These are phyloP conservation scores for Mariannaea sp. DNA, from an alignment of 2,329 filamentous ascomycete genomes.

Conservation along the genomic window DNA sequence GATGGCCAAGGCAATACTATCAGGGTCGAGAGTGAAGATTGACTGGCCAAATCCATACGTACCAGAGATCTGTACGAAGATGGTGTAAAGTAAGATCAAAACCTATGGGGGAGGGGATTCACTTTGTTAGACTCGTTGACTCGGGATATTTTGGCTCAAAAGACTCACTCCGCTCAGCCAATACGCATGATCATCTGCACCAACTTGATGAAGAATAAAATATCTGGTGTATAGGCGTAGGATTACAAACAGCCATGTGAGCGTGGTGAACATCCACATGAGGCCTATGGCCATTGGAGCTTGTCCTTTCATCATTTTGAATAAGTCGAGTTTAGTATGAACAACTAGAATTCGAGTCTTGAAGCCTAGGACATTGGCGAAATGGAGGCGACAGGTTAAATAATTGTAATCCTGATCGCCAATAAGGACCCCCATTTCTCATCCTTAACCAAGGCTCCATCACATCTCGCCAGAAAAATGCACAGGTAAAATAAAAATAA, in stretches of 20 bases:
- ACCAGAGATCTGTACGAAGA: conserved; percentile 38
- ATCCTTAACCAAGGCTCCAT: too few species aligned
- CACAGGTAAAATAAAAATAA: too few species aligned
- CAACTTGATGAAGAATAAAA: conserved; percentile 34
- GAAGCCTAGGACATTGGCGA: not conserved
- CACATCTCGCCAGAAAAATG: too few species aligned
- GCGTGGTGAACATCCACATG: conserved; percentile 34
- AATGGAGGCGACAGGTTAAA: not conserved
- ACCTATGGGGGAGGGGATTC: not conserved
- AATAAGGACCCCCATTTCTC: too few species aligned
- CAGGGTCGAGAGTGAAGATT: conserved; percentile 23
- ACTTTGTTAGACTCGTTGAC: too few species aligned
- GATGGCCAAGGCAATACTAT: conserved; percentile 29
- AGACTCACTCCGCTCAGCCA: conserved; percentile 16
- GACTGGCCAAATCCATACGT: conserved; percentile 41
- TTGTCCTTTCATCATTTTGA: conserved; percentile 27
- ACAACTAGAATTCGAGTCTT: not conserved
- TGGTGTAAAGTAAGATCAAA: conserved; percentile 39
- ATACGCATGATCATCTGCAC: conserved; percentile 43
- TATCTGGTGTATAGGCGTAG: conserved; percentile 45
- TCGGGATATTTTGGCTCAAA: not conserved
- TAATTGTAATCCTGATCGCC: too few species aligned
- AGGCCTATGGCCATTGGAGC: conserved; percentile 29
- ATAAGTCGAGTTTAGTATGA: not conserved
- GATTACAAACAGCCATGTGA: conserved; percentile 39